A percentile compares a stretch with the other conserved stretches of the same genome.
phyloP scores from a whole-genome alignment of 2,329 filamentous ascomycete genomes.

The Aspergillus thermomutatus region DNA sequence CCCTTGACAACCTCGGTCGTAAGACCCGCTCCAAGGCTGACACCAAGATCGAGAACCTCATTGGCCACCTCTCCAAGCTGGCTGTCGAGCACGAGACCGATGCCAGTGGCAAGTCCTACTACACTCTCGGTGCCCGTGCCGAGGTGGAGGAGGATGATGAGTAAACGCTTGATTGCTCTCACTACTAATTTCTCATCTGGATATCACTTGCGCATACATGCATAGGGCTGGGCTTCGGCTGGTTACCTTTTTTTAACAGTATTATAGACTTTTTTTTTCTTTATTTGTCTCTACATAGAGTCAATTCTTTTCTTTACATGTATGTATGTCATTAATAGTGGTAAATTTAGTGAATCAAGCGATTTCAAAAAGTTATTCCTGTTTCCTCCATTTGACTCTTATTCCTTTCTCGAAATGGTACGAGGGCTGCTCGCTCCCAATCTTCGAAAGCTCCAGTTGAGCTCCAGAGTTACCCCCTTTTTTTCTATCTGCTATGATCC shows the following conservation, averaged over 20 bases:
- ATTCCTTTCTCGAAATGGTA: background rate
- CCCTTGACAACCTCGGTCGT: conserved; percentile 51
- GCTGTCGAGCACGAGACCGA: conserved; percentile 50
- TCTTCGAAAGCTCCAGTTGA: background rate
- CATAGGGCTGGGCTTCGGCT: conserved; percentile 25
- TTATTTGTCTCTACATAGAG: conserved; percentile 31
- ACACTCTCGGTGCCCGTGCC: conserved; percentile 40
- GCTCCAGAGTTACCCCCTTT: background rate
- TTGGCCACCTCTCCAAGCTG: conserved; percentile 51
- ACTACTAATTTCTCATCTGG: conserved; percentile 28
- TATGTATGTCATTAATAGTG: conserved; percentile 43
- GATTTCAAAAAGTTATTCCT: conserved; percentile 23
- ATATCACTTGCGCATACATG: conserved; percentile 33
- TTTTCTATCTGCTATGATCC: background rate
- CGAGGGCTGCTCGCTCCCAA: background rate
- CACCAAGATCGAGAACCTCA: conserved; percentile 54
- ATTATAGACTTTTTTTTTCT: conserved; percentile 38
- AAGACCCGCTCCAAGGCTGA: conserved; percentile 50
- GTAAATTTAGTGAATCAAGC: conserved; percentile 36
- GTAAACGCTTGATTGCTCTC: conserved; percentile 30
- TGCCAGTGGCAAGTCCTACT: conserved; percentile 44
- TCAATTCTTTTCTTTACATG: conserved; percentile 36
- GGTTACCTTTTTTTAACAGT: conserved; percentile 26
- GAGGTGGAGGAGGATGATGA: conserved; percentile 46
- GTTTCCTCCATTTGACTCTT: background rate